A percentile compares a stretch with the other conserved stretches of the same genome.
Evolutionary conservation across 768 basidiomycete species (phyloP).

Genomic region (Mycena alexandri): DNA sequence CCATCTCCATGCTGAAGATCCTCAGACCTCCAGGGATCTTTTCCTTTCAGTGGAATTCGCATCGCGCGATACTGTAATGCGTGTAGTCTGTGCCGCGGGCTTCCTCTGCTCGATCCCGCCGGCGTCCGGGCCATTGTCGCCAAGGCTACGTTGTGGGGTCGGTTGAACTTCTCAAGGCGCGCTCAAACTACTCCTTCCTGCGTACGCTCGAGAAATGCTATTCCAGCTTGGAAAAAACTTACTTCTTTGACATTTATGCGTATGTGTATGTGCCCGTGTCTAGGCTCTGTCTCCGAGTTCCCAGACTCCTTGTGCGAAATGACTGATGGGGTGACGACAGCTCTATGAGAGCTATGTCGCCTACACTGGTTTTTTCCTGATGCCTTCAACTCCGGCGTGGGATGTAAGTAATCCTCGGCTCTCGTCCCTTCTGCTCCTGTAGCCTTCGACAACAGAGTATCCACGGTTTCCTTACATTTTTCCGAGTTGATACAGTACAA

Average conservation of each 20-base stretch:
- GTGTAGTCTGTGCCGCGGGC: conserved; percentile 12
- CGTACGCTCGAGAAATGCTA: conserved; percentile 1
- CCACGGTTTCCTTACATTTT: conserved; percentile 1
- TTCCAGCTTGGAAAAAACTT: conserved; percentile 8
- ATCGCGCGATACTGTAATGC: conserved; percentile 13
- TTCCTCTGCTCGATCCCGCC: conserved; percentile 19
- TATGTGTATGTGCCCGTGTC: not conserved
- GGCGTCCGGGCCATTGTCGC: conserved; percentile 13
- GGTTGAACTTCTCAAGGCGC: not conserved
- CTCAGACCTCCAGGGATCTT: conserved; percentile 7
- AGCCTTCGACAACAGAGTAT: conserved; percentile 1
- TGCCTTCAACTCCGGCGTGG: conserved; percentile 1
- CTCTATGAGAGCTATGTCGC: too few species aligned
- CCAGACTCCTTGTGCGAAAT: too few species aligned
- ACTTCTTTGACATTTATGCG: not conserved
- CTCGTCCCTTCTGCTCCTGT: conserved; percentile 4
- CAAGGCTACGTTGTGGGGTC: not conserved
- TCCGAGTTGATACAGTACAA: not conserved
- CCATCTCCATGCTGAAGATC: conserved; percentile 25
- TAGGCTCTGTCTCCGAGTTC: conserved; percentile 1
- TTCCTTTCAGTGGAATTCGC: not conserved
- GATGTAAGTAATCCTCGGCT: conserved; percentile 9
- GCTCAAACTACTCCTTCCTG: not conserved
- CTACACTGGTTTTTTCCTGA: not conserved
- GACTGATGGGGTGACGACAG: too few species aligned